A percentile compares a stretch with the other conserved stretches of the same genome.
Evolutionary conservation across 2,329 filamentous ascomycete species (phyloP).

Genomic region (Metarhizium humberi): DNA sequence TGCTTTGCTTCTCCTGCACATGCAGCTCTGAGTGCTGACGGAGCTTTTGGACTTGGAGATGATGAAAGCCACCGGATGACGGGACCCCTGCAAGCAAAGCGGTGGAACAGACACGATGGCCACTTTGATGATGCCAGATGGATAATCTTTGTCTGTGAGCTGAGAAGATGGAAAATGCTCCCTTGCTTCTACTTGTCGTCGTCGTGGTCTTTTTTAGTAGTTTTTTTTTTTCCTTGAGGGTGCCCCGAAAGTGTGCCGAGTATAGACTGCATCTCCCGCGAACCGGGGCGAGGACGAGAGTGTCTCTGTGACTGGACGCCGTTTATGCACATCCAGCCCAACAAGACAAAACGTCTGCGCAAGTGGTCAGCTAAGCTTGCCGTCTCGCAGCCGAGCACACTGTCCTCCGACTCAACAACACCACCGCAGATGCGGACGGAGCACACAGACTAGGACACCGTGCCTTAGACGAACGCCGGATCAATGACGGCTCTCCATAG

Average conservation of each 20-base stretch:
- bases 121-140: too few species aligned
- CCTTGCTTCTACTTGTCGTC: too few species aligned
- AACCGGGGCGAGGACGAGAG: background rate
- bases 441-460: background rate
- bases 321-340: too few species aligned
- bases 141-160: too few species aligned
- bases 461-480: background rate
- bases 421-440: background rate
- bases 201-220: too few species aligned
- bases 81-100: background rate
- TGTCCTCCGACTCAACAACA: background rate
- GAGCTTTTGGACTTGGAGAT: background rate
- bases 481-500: background rate
- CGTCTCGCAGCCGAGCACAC: too few species aligned
- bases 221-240: background rate
- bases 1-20: background rate
- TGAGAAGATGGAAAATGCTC: too few species aligned
- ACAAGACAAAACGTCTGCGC: too few species aligned
- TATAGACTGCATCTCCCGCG: background rate
- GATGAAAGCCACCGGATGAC: background rate
- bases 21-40: background rate
- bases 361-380: too few species aligned
- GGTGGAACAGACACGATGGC: background rate
- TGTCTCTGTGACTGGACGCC: too few species aligned
- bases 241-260: background rate